phyloP scores from a whole-genome alignment of 208 protist genomes.

The Leishmania martiniquensis region DNA sequence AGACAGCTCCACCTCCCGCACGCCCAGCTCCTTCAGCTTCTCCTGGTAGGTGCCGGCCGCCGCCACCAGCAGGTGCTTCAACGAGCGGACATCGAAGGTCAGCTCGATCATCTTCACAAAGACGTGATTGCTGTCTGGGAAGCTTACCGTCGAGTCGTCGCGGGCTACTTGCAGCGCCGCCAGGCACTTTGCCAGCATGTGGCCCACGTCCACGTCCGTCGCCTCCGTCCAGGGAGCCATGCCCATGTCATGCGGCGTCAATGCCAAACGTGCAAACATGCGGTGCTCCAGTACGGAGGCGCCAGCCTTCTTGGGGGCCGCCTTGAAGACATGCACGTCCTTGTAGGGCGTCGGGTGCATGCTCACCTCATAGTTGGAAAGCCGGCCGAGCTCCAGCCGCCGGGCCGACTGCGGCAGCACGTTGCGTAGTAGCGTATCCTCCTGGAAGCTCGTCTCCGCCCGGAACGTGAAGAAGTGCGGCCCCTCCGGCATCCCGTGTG shows the following conservation, averaged over 20 bases:
- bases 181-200: slow-evolving; percentile 82
- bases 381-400: slow-evolving; percentile 93
- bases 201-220: slow-evolving; percentile 75
- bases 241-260: slow-evolving; percentile 87
- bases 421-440: slow-evolving; percentile 95
- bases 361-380: slow-evolving; percentile 93
- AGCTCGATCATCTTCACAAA: slow-evolving; percentile 89
- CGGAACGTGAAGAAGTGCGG: slow-evolving; percentile 95
- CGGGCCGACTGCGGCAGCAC: slow-evolving; percentile 95
- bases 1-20: slow-evolving; percentile 85
- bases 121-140: slow-evolving; percentile 79
- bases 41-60: slow-evolving; percentile 66
- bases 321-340: slow-evolving; percentile 94
- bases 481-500: slow-evolving; percentile 64
- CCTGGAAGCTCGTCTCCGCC: slow-evolving; percentile 64
- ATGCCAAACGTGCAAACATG: slow-evolving; percentile 94
- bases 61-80: slow-evolving; percentile 52
- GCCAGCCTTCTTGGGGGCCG: slow-evolving; percentile 59
- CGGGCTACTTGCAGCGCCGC: slow-evolving; percentile 76
- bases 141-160: slow-evolving; percentile 67
- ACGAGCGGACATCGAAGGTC: slow-evolving; percentile 62
- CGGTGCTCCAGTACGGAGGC: slow-evolving; percentile 76
- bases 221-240: slow-evolving; percentile 73
- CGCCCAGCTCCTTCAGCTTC: slow-evolving; percentile 62
- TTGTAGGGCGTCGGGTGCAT: slow-evolving; percentile 85